Evolutionary conservation across 1,139 yeast genomes (phyloP).

Genomic region (Geotrichum australiense): DNA sequence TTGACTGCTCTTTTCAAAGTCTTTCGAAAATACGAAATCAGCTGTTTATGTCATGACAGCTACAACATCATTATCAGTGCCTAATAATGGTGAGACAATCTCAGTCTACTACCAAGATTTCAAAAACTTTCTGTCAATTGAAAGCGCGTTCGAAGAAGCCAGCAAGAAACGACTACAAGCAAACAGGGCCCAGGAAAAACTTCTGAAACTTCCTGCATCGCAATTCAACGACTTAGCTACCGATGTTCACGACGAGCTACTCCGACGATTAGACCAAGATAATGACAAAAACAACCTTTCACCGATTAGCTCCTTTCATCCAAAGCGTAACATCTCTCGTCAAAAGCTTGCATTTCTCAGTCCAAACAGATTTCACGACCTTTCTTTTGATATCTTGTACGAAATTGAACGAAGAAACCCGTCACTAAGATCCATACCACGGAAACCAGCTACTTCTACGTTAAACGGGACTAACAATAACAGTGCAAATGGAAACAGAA

Average conservation of each 20-base stretch:
- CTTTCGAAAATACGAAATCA: too few species aligned
- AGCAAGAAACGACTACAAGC: conserved; percentile 20
- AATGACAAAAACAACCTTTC: conserved; percentile 54
- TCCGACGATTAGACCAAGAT: conserved; percentile 51
- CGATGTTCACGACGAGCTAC: conserved; percentile 90
- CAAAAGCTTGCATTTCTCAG: conserved; percentile 85
- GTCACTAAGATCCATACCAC: too few species aligned
- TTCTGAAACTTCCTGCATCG: conserved; percentile 66
- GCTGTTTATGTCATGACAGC: too few species aligned
- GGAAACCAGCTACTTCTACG: too few species aligned
- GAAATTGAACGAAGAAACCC: conserved; percentile 70
- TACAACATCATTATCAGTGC: too few species aligned
- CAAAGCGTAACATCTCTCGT: conserved; percentile 92
- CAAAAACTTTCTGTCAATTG: conserved; percentile 15
- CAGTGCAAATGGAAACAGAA: too few species aligned
- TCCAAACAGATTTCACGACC: conserved; percentile 73
- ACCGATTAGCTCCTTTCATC: conserved; percentile 71
- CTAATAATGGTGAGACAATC: not conserved
- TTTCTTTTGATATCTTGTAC: conserved; percentile 79
- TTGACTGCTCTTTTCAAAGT: too few species aligned
- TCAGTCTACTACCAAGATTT: conserved; percentile 12
- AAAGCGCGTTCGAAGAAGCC: conserved; percentile 16
- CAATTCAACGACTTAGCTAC: conserved; percentile 86
- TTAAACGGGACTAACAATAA: too few species aligned
- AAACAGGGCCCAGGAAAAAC: conserved; percentile 76